These are phyloP conservation scores for Trichoderma hamatum DNA, from an alignment of 2,329 filamentous ascomycete species.

Conservation along the genomic window DNA sequence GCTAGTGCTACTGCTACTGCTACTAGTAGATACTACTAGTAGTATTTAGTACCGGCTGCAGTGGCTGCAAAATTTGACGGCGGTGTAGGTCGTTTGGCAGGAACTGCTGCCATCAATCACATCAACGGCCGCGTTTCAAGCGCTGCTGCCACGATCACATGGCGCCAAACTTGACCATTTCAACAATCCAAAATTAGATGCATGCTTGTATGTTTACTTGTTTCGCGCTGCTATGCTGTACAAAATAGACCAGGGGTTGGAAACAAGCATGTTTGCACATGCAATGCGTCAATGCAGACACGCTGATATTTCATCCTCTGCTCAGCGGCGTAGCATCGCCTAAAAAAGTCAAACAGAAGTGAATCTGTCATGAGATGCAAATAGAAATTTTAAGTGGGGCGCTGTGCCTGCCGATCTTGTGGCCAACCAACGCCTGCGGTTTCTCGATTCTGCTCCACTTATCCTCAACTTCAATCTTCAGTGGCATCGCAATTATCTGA, in stretches of 20 bases:
- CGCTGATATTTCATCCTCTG: not conserved
- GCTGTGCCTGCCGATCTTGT: not conserved
- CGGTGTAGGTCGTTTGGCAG: not conserved
- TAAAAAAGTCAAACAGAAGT: slow-evolving; percentile 6
- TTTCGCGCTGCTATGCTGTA: not conserved
- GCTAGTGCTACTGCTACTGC: too few relatives aligned
- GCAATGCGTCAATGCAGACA: not conserved
- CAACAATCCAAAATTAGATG: not conserved
- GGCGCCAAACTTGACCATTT: not conserved
- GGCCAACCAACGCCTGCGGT: slow-evolving; percentile 23
- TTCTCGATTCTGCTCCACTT: not conserved
- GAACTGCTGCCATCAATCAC: not conserved
- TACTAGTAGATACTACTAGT: too few relatives aligned
- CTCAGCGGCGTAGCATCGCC: not conserved
- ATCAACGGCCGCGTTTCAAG: not conserved
- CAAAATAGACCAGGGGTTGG: not conserved
- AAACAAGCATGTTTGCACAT: not conserved
- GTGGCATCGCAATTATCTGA: slow-evolving; percentile 6
- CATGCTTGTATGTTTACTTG: too few relatives aligned
- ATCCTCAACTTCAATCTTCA: slow-evolving; percentile 11
- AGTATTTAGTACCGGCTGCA: not conserved
- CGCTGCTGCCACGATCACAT: not conserved
- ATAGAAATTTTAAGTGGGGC: slow-evolving; percentile 20
- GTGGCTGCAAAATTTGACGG: not conserved
- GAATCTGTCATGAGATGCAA: slow-evolving; percentile 18